Evolutionary conservation across 108 stramenopile species (phyloP).

Genomic region (Stephanodiscus minutulus): DNA sequence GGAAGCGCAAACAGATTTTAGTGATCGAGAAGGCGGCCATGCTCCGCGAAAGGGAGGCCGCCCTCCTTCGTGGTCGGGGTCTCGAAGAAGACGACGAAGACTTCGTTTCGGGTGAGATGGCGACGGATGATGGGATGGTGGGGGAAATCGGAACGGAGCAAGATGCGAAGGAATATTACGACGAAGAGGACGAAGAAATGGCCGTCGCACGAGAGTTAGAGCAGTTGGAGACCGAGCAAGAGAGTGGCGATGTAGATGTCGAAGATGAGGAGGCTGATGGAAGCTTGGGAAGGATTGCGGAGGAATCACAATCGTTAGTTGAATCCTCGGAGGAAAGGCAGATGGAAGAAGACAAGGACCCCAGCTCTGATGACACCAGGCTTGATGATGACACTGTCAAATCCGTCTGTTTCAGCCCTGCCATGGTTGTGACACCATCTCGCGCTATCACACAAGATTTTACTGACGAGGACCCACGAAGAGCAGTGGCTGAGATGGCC

Average conservation of each 20-base stretch:
- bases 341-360: conserved; percentile 20
- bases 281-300: conserved; percentile 16
- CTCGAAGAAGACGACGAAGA: not conserved
- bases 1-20: conserved; percentile 62
- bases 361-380: not conserved
- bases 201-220: conserved; percentile 49
- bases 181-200: conserved; percentile 65
- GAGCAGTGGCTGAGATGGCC: not conserved
- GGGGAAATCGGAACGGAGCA: conserved; percentile 32
- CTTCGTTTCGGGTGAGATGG: conserved; percentile 10
- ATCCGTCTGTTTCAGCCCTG: not conserved
- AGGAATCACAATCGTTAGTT: not conserved
- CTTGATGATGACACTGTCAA: not conserved
- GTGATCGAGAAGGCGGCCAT: conserved; percentile 58
- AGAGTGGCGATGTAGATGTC: conserved; percentile 10
- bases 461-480: not conserved
- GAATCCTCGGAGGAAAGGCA: conserved; percentile 45
- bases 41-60: conserved; percentile 4
- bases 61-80: conserved; percentile 5
- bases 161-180: conserved; percentile 32
- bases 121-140: conserved; percentile 36
- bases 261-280: conserved; percentile 7
- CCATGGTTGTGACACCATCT: conserved; percentile 8
- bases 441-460: not conserved
- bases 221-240: conserved; percentile 1